phyloP scores from a whole-genome alignment of 2,329 filamentous ascomycete genomes.

The Sarocladium brachiariae region DNA sequence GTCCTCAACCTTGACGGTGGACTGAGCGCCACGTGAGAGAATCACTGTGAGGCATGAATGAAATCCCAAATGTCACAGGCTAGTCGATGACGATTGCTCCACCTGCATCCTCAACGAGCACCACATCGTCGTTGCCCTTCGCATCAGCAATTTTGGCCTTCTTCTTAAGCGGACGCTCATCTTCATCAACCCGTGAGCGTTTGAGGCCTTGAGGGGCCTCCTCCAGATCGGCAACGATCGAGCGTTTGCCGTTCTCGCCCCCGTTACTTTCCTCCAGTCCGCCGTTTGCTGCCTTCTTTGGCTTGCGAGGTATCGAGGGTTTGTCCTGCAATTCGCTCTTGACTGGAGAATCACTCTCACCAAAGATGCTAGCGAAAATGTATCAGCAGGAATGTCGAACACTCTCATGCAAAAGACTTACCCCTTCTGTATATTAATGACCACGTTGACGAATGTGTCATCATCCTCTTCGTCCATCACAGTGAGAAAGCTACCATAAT shows the following conservation, averaged over 20 bases:
- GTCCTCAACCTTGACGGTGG: slow-evolving; percentile 82
- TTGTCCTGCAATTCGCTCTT: slow-evolving; percentile 37
- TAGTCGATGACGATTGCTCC: slow-evolving; percentile 62
- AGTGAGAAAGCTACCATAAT: slow-evolving; percentile 68
- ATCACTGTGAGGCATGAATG: not conserved
- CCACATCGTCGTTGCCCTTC: slow-evolving; percentile 29
- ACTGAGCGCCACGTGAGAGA: slow-evolving; percentile 55
- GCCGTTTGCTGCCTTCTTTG: slow-evolving; percentile 31
- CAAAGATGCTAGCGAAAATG: slow-evolving; percentile 29
- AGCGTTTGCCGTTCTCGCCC: slow-evolving; percentile 33
- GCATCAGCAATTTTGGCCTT: slow-evolving; percentile 37
- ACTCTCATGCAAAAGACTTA: slow-evolving; percentile 29
- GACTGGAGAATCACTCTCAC: slow-evolving; percentile 47
- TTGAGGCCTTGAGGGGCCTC: slow-evolving; percentile 34
- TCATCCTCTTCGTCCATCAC: slow-evolving; percentile 78
- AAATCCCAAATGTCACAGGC: slow-evolving; percentile 18
- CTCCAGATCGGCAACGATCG: slow-evolving; percentile 26
- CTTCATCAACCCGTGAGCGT: slow-evolving; percentile 37
- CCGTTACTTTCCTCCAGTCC: slow-evolving; percentile 33
- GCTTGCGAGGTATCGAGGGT: slow-evolving; percentile 46
- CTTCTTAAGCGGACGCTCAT: slow-evolving; percentile 39
- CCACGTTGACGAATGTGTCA: slow-evolving; percentile 69
- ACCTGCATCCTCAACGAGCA: slow-evolving; percentile 45
- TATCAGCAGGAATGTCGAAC: not conserved
- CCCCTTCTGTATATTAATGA: slow-evolving; percentile 62